These are phyloP conservation scores for Isatis tinctoria DNA, from an alignment of 345 rosid genomes.

Conservation along the genomic window DNA sequence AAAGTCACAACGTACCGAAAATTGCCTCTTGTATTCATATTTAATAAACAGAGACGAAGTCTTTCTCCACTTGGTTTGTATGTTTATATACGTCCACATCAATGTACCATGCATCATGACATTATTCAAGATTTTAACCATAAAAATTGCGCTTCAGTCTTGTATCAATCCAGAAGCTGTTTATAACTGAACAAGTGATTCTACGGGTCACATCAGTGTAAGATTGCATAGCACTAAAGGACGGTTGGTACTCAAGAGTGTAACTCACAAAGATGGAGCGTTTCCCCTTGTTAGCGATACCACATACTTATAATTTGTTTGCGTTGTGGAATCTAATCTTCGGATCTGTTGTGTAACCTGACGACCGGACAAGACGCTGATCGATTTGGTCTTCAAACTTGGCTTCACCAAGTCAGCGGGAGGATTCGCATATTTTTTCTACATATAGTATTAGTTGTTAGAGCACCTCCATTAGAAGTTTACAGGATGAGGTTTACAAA, in stretches of 20 bases:
- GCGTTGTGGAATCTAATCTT: background rate
- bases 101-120: background rate
- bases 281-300: background rate
- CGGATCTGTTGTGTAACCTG: background rate
- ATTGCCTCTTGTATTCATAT: background rate
- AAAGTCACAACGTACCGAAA: slow-evolving; percentile 15
- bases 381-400: background rate
- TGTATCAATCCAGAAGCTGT: background rate
- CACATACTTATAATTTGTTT: background rate
- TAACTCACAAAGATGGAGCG: background rate
- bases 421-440: background rate
- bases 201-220: background rate
- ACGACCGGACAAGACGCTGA: background rate
- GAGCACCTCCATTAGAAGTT: too few species aligned
- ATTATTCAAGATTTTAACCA: background rate
- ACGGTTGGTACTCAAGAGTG: background rate
- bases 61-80: background rate
- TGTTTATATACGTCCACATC: background rate
- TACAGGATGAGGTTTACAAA: too few species aligned
- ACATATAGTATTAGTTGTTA: background rate
- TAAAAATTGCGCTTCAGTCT: too few species aligned
- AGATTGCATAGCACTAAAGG: background rate
- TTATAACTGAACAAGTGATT: background rate
- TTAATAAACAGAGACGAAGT: background rate
- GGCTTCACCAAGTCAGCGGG: background rate